A percentile compares a stretch with the other conserved stretches of the same genome.
phyloP scores from a whole-genome alignment of 2,329 filamentous ascomycete species.

The Monosporascus cannonballus region DNA sequence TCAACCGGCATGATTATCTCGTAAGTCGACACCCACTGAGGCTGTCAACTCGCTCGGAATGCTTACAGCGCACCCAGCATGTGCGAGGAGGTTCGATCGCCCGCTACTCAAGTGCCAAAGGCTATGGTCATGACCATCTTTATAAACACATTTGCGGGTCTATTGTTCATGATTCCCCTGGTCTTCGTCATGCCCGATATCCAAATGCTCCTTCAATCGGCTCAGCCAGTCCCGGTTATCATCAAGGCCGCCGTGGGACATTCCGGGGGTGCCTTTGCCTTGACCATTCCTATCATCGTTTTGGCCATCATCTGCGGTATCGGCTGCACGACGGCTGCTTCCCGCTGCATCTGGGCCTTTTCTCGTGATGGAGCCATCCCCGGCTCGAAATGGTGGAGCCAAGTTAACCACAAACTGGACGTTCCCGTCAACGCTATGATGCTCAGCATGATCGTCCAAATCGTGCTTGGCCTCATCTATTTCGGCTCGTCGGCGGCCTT shows the following conservation, averaged over 20 bases:
- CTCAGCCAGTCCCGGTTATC: conserved; percentile 60
- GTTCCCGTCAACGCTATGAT: conserved; percentile 68
- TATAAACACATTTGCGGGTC: conserved; percentile 60
- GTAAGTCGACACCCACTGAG: conserved; percentile 38
- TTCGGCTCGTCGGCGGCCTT: conserved; percentile 65
- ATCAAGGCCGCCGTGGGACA: conserved; percentile 57
- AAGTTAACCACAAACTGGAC: conserved; percentile 55
- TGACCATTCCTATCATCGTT: conserved; percentile 59
- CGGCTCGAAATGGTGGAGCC: conserved; percentile 53
- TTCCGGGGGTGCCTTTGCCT: conserved; percentile 53
- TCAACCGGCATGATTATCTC: conserved; percentile 77
- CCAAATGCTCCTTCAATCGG: conserved; percentile 43
- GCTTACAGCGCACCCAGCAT: conserved; percentile 40
- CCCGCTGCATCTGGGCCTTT: conserved; percentile 64
- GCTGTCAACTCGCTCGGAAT: conserved; percentile 8
- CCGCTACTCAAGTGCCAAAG: conserved; percentile 62
- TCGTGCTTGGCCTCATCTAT: conserved; percentile 60
- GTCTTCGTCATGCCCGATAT: conserved; percentile 65
- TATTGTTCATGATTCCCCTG: conserved; percentile 63
- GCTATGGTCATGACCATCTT: conserved; percentile 64
- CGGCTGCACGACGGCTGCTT: conserved; percentile 63
- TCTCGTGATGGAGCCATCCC: conserved; percentile 65
- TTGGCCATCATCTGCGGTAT: conserved; percentile 62
- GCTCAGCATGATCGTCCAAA: conserved; percentile 60
- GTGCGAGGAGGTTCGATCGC: conserved; percentile 66